Percentiles rank a stretch among this genome's conserved stretches.
Conservation (phyloP, 2,329 filamentous ascomycete species). For the Fusarium multiceps region DNA sequence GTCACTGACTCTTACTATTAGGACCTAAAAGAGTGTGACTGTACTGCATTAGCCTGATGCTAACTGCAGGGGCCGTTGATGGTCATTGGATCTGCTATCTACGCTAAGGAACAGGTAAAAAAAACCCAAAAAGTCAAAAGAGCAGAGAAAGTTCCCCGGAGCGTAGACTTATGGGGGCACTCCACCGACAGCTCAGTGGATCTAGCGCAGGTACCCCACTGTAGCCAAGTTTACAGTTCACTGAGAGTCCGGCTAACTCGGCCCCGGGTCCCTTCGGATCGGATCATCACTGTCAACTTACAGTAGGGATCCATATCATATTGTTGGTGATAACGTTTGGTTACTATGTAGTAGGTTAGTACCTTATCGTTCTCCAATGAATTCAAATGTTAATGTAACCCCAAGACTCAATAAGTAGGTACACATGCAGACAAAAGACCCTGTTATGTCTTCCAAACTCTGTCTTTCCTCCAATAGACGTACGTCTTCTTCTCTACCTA, state of each 20-base stretch:
- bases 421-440: background rate
- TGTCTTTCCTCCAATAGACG: background rate
- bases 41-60: slow-evolving; percentile 23
- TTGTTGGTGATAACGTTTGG: background rate
- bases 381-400: background rate
- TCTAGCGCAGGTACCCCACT: slow-evolving; percentile 19
- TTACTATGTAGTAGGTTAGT: background rate
- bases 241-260: slow-evolving; percentile 20
- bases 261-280: slow-evolving; percentile 4
- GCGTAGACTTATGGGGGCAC: background rate
- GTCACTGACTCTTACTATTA: background rate
- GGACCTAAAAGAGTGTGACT: slow-evolving; percentile 15
- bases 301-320: background rate
- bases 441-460: too few relatives aligned
- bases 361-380: background rate
- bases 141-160: background rate
- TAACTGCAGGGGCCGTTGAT: slow-evolving; percentile 30
- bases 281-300: slow-evolving; percentile 1
- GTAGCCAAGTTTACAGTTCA: background rate
- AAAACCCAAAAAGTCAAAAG: background rate
- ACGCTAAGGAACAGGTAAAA: background rate
- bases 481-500: background rate
- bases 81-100: slow-evolving; percentile 8
- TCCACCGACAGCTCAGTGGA: background rate
- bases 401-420: background rate